Evolutionary conservation across 225 moss, liverwort and hornwort genomes (phyloP), one percentile per base, ranked within the genome.

Genomic region (Physcomitrium patens): DNA sequence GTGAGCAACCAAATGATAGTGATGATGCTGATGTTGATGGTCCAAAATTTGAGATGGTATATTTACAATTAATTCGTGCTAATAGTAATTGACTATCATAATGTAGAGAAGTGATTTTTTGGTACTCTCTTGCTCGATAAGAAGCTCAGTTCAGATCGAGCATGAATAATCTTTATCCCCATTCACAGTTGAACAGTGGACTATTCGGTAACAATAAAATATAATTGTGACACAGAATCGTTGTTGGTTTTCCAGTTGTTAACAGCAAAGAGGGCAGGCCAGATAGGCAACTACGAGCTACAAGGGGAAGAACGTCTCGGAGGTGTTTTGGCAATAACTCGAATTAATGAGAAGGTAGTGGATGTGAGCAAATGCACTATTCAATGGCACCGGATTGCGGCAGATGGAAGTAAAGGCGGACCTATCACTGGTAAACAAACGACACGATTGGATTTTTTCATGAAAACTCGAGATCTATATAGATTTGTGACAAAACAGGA

Each of bases 351-450:
- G 5, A 68, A 68, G n/a, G 80, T 79, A 57, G 76, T 82, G 20
- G 94, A 99, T 76, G 73, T 94, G 47, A 79, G 83, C 46, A 83
- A 63, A 42, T 99, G 93, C 80, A 82, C 65, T 76, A 73, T 95
- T 63, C 94, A 99, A 57, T 99, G 97, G 97, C 84, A 93, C 63
- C 89, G 90, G 65, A 81, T 94, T 72, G 77, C 87, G 67, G 77
- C 78, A 65, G 94, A 93, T 75, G 93, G 91, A 73, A 80, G 84
- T 75, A 84, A 79, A 72, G 83, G 81, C 16, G 86, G 91, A 68
- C 82, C 91, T 72, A 94, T 99, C 61, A 90, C 90, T 71, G 97
- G 93, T 93, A 37, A 37, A 7, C 31, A 37, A 37, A 37, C 2
- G 31, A 0, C 31, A 37, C 31, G 31, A 37, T 7, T 37, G 31